A percentile compares a stretch with the other conserved stretches of the same genome.
Evolutionary conservation across 768 basidiomycete genomes (phyloP).

Genomic region (Leucocoprinus leucothites): DNA sequence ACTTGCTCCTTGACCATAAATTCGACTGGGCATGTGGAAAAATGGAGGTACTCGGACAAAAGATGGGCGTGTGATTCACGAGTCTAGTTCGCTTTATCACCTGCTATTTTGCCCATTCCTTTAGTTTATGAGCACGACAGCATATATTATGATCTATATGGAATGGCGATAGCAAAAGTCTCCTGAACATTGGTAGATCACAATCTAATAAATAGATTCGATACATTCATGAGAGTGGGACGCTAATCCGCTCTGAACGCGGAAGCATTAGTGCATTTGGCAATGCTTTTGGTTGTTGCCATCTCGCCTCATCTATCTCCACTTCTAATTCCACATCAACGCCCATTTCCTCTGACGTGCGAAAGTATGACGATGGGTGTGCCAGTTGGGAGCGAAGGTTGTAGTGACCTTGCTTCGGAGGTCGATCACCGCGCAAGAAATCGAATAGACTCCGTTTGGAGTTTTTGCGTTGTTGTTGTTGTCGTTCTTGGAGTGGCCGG

Average conservation of each 20-base stretch:
- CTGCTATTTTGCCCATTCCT: no score
- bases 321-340: slow-evolving; percentile 6
- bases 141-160: no score
- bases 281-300: background rate
- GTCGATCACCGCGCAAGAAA: background rate
- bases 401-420: background rate
- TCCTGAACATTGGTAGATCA: no score
- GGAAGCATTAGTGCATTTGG: slow-evolving; percentile 4
- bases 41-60: no score
- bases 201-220: no score
- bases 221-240: no score
- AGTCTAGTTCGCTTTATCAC: no score
- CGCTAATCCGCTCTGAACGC: background rate
- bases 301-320: slow-evolving; percentile 7
- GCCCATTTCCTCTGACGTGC: slow-evolving; percentile 6
- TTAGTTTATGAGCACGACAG: no score
- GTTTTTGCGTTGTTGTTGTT: background rate
- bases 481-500: background rate
- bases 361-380: slow-evolving; percentile 10
- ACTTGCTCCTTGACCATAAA: no score
- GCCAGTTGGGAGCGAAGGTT: slow-evolving; percentile 5
- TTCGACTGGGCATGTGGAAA: no score
- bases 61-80: no score
- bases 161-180: no score
- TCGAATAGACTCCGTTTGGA: background rate